Percentiles rank a stretch among this genome's conserved stretches.
Conservation (phyloP, 306 rosid genomes). For the Oxytropis ochrocephala region DNA sequence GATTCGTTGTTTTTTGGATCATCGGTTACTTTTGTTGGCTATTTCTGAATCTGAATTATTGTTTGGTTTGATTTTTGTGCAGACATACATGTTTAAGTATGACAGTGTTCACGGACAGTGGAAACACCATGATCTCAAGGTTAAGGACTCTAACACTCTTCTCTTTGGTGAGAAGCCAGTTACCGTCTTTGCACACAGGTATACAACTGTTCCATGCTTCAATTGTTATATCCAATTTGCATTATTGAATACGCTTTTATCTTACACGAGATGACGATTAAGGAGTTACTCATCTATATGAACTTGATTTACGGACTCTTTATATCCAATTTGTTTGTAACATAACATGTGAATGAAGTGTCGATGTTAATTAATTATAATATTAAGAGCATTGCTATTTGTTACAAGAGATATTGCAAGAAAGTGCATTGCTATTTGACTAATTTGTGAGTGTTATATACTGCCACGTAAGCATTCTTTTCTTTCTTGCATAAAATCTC, state of each 20-base stretch:
- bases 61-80: background rate
- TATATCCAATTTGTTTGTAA: too few species aligned
- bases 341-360: background rate
- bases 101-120: conserved; percentile 71
- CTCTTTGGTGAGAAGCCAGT: conserved; percentile 52
- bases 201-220: background rate
- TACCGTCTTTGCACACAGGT: conserved; percentile 54
- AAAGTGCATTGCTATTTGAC: too few species aligned
- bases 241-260: background rate
- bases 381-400: too few species aligned
- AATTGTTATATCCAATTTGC: background rate
- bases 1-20: background rate
- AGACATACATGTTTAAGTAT: conserved; percentile 80
- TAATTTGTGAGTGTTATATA: too few species aligned
- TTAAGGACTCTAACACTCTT: conserved; percentile 52
- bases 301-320: too few species aligned
- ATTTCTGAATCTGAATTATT: background rate
- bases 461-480: too few species aligned
- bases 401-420: too few species aligned
- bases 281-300: too few species aligned
- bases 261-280: too few species aligned
- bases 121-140: conserved; percentile 52
- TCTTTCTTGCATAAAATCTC: too few species aligned
- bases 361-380: background rate
- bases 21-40: background rate